Percentiles rank a stretch among this genome's conserved stretches.
Evolutionary conservation across 2,329 filamentous ascomycete genomes (phyloP).

Genomic region (Aspergillus proliferans): DNA sequence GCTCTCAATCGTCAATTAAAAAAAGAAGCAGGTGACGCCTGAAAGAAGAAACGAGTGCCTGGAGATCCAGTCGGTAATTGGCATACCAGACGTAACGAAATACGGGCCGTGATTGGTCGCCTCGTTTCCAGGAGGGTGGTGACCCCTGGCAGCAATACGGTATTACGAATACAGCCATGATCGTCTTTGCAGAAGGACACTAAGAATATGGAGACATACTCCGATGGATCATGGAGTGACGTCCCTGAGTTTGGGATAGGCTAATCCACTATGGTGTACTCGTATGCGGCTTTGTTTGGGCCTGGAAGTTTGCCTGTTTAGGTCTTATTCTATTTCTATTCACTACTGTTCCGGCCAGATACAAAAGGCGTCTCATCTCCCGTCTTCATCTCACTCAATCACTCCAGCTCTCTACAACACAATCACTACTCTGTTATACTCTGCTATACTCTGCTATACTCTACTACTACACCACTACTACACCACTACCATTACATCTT

Average conservation of each 20-base stretch:
- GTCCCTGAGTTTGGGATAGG: not conserved
- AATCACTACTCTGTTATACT: not conserved
- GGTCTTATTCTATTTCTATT: not conserved
- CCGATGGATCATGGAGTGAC: not conserved
- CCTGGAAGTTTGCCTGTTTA: not conserved
- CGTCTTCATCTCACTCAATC: not conserved
- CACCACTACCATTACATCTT: constrained; percentile 9
- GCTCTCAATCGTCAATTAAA: not conserved
- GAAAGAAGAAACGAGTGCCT: not conserved
- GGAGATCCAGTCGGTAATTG: not conserved
- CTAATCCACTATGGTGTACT: not conserved
- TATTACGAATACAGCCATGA: not conserved
- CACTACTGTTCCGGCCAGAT: not conserved
- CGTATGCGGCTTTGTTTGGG: not conserved
- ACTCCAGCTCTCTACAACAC: not conserved
- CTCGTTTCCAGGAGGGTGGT: not conserved
- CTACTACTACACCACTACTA: constrained; percentile 2
- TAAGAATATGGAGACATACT: not conserved
- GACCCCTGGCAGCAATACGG: not conserved
- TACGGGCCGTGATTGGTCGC: not conserved
- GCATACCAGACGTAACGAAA: not conserved
- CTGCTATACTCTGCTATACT: constrained; percentile 1
- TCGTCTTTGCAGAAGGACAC: not conserved
- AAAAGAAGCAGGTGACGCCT: not conserved
- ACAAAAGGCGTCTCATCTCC: constrained; percentile 1